A percentile compares a stretch with the other conserved stretches of the same genome.
These are phyloP conservation scores for Teunomyces barrocoloradensis DNA, from an alignment of 805 yeast genomes.

Conservation along the genomic window DNA sequence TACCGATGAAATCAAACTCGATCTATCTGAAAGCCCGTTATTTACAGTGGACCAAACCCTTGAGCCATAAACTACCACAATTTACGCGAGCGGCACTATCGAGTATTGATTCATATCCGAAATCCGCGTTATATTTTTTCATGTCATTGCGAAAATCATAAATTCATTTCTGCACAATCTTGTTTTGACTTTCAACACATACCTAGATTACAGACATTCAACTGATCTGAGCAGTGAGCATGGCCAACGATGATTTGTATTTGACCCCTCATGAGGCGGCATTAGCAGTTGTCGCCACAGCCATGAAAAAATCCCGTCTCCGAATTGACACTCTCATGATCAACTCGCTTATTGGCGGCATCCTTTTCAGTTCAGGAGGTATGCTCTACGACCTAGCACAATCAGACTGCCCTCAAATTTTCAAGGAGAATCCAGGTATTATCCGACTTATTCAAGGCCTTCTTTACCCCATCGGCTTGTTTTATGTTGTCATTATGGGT, in stretches of 20 bases:
- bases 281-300: constrained; percentile 77
- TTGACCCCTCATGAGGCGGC: constrained; percentile 81
- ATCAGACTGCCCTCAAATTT: constrained; percentile 46
- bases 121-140: constrained; percentile 2
- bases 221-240: constrained; percentile 2
- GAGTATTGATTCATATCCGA: background rate
- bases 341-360: constrained; percentile 68
- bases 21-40: constrained; percentile 6
- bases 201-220: background rate
- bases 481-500: constrained; percentile 73
- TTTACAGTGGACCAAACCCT: constrained; percentile 2
- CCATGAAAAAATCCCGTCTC: constrained; percentile 78
- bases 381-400: constrained; percentile 61
- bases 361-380: constrained; percentile 69
- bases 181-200: background rate
- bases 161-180: background rate
- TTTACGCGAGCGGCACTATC: background rate
- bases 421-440: constrained; percentile 48
- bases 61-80: background rate
- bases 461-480: constrained; percentile 68
- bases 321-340: constrained; percentile 56
- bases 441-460: constrained; percentile 57
- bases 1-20: constrained; percentile 1
- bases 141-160: background rate
- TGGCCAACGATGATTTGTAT: constrained; percentile 40